phyloP scores from a whole-genome alignment of 2,329 filamentous ascomycete species.

The Botrytis deweyae region DNA sequence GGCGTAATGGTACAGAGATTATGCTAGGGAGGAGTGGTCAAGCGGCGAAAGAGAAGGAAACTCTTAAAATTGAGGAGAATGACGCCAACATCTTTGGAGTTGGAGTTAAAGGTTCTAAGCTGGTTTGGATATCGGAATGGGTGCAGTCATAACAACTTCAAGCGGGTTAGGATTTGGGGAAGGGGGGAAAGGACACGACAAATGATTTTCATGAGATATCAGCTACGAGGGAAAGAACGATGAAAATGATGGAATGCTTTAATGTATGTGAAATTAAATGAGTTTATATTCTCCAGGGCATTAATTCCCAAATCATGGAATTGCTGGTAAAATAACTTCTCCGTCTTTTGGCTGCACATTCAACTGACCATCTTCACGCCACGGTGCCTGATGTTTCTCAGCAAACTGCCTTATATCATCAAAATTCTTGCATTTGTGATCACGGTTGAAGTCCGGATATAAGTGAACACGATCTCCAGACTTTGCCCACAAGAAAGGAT shows the following conservation, averaged over 20 bases:
- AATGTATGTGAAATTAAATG: neutral
- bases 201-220: neutral
- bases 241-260: neutral
- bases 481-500: constrained; percentile 55
- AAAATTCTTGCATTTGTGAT: constrained; percentile 53
- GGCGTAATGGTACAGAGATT: neutral
- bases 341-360: constrained; percentile 31
- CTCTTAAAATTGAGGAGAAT: too few relatives aligned
- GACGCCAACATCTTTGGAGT: neutral
- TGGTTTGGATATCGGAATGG: neutral
- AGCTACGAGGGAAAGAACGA: neutral
- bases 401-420: constrained; percentile 53
- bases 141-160: neutral
- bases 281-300: neutral
- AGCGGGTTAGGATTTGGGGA: neutral
- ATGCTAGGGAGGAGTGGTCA: neutral
- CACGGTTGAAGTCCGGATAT: constrained; percentile 55
- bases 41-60: neutral
- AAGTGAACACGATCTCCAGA: constrained; percentile 41
- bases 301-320: constrained; percentile 28
- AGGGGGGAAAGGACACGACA: neutral
- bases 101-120: neutral
- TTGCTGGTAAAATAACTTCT: constrained; percentile 29
- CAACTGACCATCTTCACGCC: constrained; percentile 33
- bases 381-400: constrained; percentile 46